phyloP scores from a whole-genome alignment of 2,329 filamentous ascomycete genomes.

The Lasiodiplodia theobromae region DNA sequence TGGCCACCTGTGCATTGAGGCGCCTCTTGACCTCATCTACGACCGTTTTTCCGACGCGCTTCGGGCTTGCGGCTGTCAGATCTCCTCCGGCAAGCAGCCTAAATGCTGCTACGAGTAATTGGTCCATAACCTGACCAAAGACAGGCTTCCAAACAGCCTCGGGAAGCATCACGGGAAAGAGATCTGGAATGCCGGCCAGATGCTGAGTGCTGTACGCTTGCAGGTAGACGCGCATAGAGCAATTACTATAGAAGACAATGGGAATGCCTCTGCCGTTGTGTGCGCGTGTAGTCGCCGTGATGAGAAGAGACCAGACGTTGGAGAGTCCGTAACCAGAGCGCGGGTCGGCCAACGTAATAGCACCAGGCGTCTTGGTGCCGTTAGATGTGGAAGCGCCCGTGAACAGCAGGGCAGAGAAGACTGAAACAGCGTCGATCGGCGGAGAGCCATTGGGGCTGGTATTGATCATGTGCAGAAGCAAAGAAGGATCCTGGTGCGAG shows the following conservation, averaged over 20 bases:
- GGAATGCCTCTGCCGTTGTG: no score
- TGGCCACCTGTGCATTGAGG: not conserved
- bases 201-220: not conserved
- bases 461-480: not conserved
- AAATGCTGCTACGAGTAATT: not conserved
- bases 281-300: not conserved
- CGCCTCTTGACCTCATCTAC: not conserved
- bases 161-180: not conserved
- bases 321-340: not conserved
- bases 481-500: not conserved
- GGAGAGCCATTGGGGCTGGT: not conserved
- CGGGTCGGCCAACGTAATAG: not conserved
- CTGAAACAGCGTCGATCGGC: not conserved
- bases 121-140: not conserved
- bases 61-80: not conserved
- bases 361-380: not conserved
- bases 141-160: not conserved
- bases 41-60: not conserved
- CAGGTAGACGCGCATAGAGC: not conserved
- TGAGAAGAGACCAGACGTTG: not conserved
- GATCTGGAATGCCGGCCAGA: rapidly evolving
- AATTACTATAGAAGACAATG: not conserved
- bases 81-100: not conserved
- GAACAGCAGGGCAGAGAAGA: not conserved
- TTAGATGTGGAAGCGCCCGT: not conserved